Conservation (phyloP, 2,329 filamentous ascomycete species). For the Fusarium citri region DNA sequence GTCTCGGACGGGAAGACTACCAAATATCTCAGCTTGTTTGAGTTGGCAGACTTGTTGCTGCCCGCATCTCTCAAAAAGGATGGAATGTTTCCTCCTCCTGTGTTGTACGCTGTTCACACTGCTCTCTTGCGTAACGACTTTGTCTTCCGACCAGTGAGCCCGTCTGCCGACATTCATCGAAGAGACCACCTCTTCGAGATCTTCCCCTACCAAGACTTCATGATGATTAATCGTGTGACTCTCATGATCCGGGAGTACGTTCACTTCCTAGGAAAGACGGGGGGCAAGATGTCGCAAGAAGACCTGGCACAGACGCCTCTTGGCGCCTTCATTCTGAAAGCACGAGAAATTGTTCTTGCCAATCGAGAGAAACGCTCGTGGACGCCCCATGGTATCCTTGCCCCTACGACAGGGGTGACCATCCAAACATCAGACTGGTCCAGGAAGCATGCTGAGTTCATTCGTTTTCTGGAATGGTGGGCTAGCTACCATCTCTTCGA, state of each 20-base stretch:
- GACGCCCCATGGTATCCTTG: constrained; percentile 62
- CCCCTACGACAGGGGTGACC: constrained; percentile 44
- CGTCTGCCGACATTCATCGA: constrained; percentile 60
- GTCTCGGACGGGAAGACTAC: constrained; percentile 54
- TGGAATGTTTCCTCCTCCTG: constrained; percentile 57
- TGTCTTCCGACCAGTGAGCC: constrained; percentile 66
- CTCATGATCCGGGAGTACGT: constrained; percentile 51
- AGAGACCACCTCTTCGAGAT: constrained; percentile 71
- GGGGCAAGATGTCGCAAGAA: constrained; percentile 24
- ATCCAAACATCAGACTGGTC: constrained; percentile 46
- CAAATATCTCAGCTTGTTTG: constrained; percentile 62
- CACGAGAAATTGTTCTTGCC: constrained; percentile 61
- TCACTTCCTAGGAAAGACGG: constrained; percentile 30
- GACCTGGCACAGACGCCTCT: constrained; percentile 46
- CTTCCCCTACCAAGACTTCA: constrained; percentile 48
- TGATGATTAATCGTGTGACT: constrained; percentile 49
- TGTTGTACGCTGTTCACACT: constrained; percentile 77
- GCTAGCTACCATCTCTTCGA: constrained; percentile 67
- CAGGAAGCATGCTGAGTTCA: constrained; percentile 58
- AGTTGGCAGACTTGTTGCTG: constrained; percentile 62
- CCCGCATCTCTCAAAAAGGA: constrained; percentile 50
- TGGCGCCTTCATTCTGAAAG: constrained; percentile 61
- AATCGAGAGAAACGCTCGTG: constrained; percentile 63
- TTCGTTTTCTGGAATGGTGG: constrained; percentile 79
- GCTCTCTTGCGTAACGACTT: constrained; percentile 70